A percentile compares a stretch with the other conserved stretches of the same genome.
These are phyloP conservation scores for Penicillium subrubescens DNA, from an alignment of 495 filamentous ascomycete species.

Conservation along the genomic window DNA sequence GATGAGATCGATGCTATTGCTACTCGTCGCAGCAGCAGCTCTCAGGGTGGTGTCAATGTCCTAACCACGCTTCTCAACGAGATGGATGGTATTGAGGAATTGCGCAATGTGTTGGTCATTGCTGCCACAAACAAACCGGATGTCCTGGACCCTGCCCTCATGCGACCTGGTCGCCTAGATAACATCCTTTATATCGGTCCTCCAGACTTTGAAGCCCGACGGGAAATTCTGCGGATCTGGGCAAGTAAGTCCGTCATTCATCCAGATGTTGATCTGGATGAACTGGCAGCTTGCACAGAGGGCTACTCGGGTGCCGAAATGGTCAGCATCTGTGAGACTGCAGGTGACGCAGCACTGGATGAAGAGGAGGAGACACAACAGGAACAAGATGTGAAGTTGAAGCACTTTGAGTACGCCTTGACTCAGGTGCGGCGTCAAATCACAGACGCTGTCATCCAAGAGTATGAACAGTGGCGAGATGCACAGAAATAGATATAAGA, in stretches of 20 bases:
- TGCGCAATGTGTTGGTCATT: conserved; percentile 85
- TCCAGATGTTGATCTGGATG: conserved; percentile 64
- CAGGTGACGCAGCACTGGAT: conserved; percentile 60
- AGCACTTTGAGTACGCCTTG: conserved; percentile 67
- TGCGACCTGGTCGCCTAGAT: conserved; percentile 87
- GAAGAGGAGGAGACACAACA: conserved; percentile 50
- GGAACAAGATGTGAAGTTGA: conserved; percentile 55
- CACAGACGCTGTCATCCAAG: conserved; percentile 61
- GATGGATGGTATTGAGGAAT: conserved; percentile 90
- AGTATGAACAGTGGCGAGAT: conserved; percentile 69
- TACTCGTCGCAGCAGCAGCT: conserved; percentile 61
- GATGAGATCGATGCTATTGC: conserved; percentile 97
- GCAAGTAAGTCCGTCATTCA: conserved; percentile 60
- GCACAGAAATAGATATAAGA: conserved; percentile 20
- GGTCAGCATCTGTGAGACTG: conserved; percentile 73
- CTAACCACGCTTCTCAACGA: conserved; percentile 91
- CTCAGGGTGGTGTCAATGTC: conserved; percentile 69
- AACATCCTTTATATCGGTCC: conserved; percentile 88
- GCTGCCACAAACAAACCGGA: conserved; percentile 94
- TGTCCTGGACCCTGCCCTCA: conserved; percentile 78
- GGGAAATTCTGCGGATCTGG: conserved; percentile 74
- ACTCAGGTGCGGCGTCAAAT: conserved; percentile 66
- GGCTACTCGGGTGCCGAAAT: conserved; percentile 91
- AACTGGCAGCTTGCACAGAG: conserved; percentile 69
- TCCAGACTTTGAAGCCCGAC: conserved; percentile 73